These are phyloP conservation scores for Pterulicium gracile DNA, from an alignment of 1,284 basidiomycete genomes.

Conservation along the genomic window DNA sequence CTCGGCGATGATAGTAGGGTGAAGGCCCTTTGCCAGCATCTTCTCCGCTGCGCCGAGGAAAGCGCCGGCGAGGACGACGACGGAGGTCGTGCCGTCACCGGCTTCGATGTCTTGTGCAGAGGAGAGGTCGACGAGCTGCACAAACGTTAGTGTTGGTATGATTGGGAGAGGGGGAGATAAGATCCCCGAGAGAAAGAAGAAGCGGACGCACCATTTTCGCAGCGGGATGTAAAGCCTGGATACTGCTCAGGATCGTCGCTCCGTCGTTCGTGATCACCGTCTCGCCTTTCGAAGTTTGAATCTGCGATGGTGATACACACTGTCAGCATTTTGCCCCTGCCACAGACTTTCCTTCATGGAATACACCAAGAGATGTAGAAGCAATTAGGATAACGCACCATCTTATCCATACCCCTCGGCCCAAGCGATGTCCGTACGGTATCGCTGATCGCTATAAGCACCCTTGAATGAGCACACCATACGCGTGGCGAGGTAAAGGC, in stretches of 20 bases:
- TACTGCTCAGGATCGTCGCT: constrained; percentile 95
- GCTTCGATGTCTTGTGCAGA: constrained; percentile 98
- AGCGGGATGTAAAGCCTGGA: constrained; percentile 96
- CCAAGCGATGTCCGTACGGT: constrained; percentile 95
- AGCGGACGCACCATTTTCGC: constrained; percentile 77
- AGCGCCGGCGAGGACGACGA: constrained; percentile 93
- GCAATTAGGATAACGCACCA: too few relatives aligned
- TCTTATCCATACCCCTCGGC: constrained; percentile 99
- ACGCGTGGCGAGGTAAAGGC: constrained; percentile 3
- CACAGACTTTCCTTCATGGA: too few relatives aligned
- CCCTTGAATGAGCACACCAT: constrained; percentile 11
- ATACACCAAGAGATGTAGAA: too few relatives aligned
- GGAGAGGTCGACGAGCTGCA: constrained; percentile 86
- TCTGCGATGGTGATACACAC: too few relatives aligned
- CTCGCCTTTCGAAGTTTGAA: constrained; percentile 95
- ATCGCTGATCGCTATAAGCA: constrained; percentile 97
- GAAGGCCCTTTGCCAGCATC: constrained; percentile 94
- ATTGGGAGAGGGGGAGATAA: neutral
- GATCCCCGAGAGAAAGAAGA: neutral
- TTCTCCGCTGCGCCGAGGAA: constrained; percentile 94
- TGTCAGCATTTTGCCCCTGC: too few relatives aligned
- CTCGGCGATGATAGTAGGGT: constrained; percentile 96
- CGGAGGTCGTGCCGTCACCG: constrained; percentile 98
- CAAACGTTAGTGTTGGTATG: neutral
- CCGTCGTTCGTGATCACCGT: constrained; percentile 99